Evolutionary conservation across 2,329 filamentous ascomycete genomes (phyloP).

Genomic region (Emergomyces africanus): DNA sequence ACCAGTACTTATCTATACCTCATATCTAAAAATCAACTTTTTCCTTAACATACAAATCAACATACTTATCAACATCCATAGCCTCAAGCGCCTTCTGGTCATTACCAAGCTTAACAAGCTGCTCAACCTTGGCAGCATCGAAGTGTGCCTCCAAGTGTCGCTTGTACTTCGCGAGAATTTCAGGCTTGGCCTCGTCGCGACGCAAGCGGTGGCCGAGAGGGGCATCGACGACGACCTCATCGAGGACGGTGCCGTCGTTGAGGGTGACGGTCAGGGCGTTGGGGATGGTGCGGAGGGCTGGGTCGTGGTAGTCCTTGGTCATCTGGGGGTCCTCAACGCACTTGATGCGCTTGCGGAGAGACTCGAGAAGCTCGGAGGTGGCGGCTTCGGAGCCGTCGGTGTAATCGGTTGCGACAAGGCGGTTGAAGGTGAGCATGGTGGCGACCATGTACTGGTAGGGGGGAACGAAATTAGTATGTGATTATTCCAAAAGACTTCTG

Average conservation of each 20-base stretch:
- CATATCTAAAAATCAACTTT: slow-evolving; percentile 25
- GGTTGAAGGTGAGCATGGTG: slow-evolving; percentile 91
- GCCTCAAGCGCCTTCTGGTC: slow-evolving; percentile 62
- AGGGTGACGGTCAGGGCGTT: slow-evolving; percentile 92
- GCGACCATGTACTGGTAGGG: slow-evolving; percentile 70
- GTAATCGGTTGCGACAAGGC: slow-evolving; percentile 88
- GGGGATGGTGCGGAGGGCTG: slow-evolving; percentile 84
- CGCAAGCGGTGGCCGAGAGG: slow-evolving; percentile 84
- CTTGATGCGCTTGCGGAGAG: slow-evolving; percentile 81
- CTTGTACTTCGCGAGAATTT: slow-evolving; percentile 92
- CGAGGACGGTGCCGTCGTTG: slow-evolving; percentile 82
- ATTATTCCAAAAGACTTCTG: background rate
- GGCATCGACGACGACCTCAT: slow-evolving; percentile 86
- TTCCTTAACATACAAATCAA: slow-evolving; percentile 65
- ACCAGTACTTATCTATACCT: background rate
- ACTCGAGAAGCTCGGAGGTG: slow-evolving; percentile 77
- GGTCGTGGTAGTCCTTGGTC: slow-evolving; percentile 92
- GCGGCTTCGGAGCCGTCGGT: slow-evolving; percentile 85
- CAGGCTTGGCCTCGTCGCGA: slow-evolving; percentile 93
- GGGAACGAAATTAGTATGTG: slow-evolving; percentile 12
- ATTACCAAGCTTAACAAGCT: slow-evolving; percentile 68
- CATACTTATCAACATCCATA: slow-evolving; percentile 82
- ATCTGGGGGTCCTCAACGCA: slow-evolving; percentile 95
- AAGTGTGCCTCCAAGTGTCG: slow-evolving; percentile 80
- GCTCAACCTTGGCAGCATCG: slow-evolving; percentile 59